Percentiles rank a stretch among this genome's conserved stretches.
Conservation (phyloP, 2,329 filamentous ascomycete genomes). For the Sclerotinia sclerotiorum region DNA sequence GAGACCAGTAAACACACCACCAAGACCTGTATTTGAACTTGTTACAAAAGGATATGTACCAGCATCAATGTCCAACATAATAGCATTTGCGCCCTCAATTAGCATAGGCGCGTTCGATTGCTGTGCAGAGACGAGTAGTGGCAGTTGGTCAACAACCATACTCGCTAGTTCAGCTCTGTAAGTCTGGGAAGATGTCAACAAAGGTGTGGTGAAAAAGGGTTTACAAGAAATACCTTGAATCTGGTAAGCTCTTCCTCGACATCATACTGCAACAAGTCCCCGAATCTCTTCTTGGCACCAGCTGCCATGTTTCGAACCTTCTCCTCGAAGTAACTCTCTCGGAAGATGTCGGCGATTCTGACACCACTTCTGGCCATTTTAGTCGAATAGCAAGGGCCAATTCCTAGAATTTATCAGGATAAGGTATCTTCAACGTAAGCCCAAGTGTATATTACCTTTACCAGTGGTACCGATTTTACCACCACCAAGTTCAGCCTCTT, state of each 20-base stretch:
- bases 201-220: constrained; percentile 29
- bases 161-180: constrained; percentile 57
- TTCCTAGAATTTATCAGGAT: constrained; percentile 40
- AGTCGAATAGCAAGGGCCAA: constrained; percentile 57
- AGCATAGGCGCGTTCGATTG: constrained; percentile 59
- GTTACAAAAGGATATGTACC: constrained; percentile 47
- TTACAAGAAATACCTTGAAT: constrained; percentile 47
- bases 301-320: constrained; percentile 62
- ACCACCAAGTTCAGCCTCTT: constrained; percentile 54
- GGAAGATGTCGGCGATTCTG: constrained; percentile 65
- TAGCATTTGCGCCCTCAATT: constrained; percentile 66
- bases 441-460: constrained; percentile 33
- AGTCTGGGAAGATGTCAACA: constrained; percentile 27
- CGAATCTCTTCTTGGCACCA: constrained; percentile 68
- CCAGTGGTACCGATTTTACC: constrained; percentile 48
- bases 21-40: constrained; percentile 44
- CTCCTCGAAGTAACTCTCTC: constrained; percentile 62
- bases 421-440: constrained; percentile 18
- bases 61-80: constrained; percentile 67
- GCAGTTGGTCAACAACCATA: constrained; percentile 63
- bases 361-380: constrained; percentile 67
- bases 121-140: constrained; percentile 62
- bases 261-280: constrained; percentile 63
- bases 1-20: constrained; percentile 62
- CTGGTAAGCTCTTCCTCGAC: constrained; percentile 66